These are phyloP conservation scores for Hanseniaspora valbyensis DNA, from an alignment of 805 yeast genomes.

Conservation along the genomic window DNA sequence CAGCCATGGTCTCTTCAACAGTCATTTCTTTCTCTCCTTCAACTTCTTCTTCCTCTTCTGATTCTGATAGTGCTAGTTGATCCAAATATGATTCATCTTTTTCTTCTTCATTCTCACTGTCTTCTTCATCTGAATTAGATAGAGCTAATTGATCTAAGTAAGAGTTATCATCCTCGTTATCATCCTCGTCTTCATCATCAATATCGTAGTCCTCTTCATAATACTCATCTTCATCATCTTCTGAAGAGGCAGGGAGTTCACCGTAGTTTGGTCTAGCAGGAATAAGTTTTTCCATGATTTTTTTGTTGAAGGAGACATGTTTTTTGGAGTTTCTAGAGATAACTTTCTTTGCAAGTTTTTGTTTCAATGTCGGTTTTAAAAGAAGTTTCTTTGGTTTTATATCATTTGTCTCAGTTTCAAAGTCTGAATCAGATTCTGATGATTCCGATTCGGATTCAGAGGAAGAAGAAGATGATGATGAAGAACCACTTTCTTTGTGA, in stretches of 20 bases:
- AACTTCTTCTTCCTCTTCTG: constrained; percentile 19
- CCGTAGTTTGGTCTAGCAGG: constrained; percentile 13
- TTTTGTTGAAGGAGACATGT: constrained; percentile 8
- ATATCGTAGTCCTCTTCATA: constrained; percentile 16
- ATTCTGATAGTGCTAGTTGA: constrained; percentile 5
- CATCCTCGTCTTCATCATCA: constrained; percentile 24
- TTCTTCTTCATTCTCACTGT: constrained; percentile 16
- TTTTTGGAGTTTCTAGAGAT: constrained; percentile 5
- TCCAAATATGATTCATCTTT: constrained; percentile 7
- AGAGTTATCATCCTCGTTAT: constrained; percentile 16
- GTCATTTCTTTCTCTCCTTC: constrained; percentile 28
- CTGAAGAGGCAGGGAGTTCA: constrained; percentile 4
- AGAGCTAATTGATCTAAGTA: constrained; percentile 1
- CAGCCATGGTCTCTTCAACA: constrained; percentile 36
- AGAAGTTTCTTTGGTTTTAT: background rate
- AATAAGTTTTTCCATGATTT: constrained; percentile 4
- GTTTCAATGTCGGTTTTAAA: constrained; percentile 10
- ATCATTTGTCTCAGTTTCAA: too few species aligned
- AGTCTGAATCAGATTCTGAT: too few species aligned
- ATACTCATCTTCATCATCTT: too few species aligned
- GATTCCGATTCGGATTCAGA: constrained; percentile 27
- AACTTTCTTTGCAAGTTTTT: background rate
- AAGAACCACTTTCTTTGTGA: constrained; percentile 19
- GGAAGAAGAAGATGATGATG: constrained; percentile 15
- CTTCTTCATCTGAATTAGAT: constrained; percentile 2